A percentile compares a stretch with the other conserved stretches of the same genome.
Evolutionary conservation across 2,329 filamentous ascomycete species (phyloP).

Genomic region (Boeremia exigua): DNA sequence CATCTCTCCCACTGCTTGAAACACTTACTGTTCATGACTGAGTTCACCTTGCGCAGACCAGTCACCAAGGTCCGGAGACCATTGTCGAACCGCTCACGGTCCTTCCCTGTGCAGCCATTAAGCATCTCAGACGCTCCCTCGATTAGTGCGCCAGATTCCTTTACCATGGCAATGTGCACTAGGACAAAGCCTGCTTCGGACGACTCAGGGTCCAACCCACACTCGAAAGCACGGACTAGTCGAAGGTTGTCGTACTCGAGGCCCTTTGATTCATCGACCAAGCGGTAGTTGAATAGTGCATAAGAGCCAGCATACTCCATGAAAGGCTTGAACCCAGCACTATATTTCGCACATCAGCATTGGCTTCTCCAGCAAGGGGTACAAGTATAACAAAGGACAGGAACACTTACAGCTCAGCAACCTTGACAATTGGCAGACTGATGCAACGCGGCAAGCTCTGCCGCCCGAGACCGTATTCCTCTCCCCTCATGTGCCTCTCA

Average conservation of each 20-base stretch:
- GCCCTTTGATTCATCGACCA: conserved; percentile 62
- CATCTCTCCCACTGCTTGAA: too few relatives aligned
- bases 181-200: conserved; percentile 97
- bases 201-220: conserved; percentile 81
- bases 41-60: conserved; percentile 73
- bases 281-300: conserved; percentile 67
- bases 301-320: conserved; percentile 80
- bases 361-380: not conserved
- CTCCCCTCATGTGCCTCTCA: conserved; percentile 69
- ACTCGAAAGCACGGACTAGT: conserved; percentile 88
- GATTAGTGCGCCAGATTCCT: conserved; percentile 79
- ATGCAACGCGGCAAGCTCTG: conserved; percentile 75
- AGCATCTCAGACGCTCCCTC: conserved; percentile 73
- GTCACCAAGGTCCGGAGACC: conserved; percentile 57
- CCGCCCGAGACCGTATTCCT: conserved; percentile 78
- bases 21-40: conserved; percentile 73
- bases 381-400: not conserved
- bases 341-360: conserved; percentile 29
- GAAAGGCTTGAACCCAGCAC: conserved; percentile 82
- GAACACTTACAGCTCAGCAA: conserved; percentile 78
- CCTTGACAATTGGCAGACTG: conserved; percentile 80
- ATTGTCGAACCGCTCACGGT: conserved; percentile 67
- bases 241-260: conserved; percentile 70
- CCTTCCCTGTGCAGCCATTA: conserved; percentile 51
- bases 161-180: conserved; percentile 94